phyloP scores from a whole-genome alignment of 257 asterid species.

The Fraxinus excelsior region DNA sequence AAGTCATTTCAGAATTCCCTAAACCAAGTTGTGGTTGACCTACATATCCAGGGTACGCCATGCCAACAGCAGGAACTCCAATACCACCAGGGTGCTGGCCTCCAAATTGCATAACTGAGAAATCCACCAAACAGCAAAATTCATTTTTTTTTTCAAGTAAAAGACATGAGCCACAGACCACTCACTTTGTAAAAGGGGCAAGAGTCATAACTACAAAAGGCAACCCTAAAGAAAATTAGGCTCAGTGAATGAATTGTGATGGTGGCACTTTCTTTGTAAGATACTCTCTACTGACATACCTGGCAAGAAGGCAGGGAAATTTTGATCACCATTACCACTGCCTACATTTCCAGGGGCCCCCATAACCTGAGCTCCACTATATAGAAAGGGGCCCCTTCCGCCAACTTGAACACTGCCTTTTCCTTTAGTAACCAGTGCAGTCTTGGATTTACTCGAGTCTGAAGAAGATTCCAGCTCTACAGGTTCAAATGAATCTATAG shows the following conservation, averaged over 20 bases:
- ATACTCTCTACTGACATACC: conserved; percentile 39
- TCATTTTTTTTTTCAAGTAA: not conserved
- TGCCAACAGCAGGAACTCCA: conserved; percentile 99
- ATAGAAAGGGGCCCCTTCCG: conserved; percentile 71
- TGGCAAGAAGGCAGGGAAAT: conserved; percentile 88
- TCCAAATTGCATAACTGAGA: conserved; percentile 88
- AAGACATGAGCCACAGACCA: not conserved
- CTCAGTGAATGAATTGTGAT: conserved; percentile 10
- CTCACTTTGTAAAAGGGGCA: not conserved
- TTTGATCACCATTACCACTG: conserved; percentile 68
- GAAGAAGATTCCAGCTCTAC: conserved; percentile 56
- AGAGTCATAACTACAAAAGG: not conserved
- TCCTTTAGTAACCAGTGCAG: conserved; percentile 67
- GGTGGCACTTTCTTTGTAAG: conserved; percentile 5
- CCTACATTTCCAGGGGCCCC: conserved; percentile 69
- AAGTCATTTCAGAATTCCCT: conserved; percentile 99
- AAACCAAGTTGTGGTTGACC: conserved; percentile 74
- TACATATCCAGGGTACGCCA: conserved; percentile 99
- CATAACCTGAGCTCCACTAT: conserved; percentile 78
- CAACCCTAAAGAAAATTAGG: not conserved
- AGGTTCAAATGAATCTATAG: conserved; percentile 47
- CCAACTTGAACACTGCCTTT: conserved; percentile 57
- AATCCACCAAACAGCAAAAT: conserved; percentile 20
- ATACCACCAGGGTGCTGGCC: conserved; percentile 92
- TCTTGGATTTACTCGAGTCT: conserved; percentile 59